phyloP scores from a whole-genome alignment of 2,329 filamentous ascomycete species.

The Elsinoe fawcettii region DNA sequence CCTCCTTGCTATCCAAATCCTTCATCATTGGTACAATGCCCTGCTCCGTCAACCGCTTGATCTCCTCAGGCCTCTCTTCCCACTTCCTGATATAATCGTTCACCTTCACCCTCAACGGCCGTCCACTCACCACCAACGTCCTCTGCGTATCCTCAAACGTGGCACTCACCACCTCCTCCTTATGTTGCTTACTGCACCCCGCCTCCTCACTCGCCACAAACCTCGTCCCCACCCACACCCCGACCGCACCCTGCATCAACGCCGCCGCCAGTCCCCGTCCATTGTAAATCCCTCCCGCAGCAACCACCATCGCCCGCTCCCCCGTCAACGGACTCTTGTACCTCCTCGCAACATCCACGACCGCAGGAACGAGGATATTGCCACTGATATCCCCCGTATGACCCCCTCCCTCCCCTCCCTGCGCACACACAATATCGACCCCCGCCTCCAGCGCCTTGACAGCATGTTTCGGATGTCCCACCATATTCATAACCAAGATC shows the following conservation, averaged over 20 bases:
- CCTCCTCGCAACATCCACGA: slow-evolving; percentile 70
- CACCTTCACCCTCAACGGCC: slow-evolving; percentile 69
- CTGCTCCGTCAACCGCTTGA: slow-evolving; percentile 64
- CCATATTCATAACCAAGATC: slow-evolving; percentile 94
- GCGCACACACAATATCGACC: slow-evolving; percentile 84
- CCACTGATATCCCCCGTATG: slow-evolving; percentile 85
- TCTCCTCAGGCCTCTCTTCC: slow-evolving; percentile 68
- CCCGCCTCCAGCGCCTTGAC: slow-evolving; percentile 79
- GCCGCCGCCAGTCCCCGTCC: slow-evolving; percentile 72
- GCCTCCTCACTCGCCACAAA: slow-evolving; percentile 82
- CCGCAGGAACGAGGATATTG: slow-evolving; percentile 76
- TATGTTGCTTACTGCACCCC: slow-evolving; percentile 72
- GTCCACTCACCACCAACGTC: slow-evolving; percentile 73
- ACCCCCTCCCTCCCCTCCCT: slow-evolving; percentile 87
- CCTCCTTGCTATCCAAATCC: slow-evolving; percentile 67
- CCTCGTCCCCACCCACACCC: slow-evolving; percentile 89
- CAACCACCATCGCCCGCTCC: slow-evolving; percentile 68
- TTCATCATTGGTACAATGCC: slow-evolving; percentile 75
- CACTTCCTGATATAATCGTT: slow-evolving; percentile 79
- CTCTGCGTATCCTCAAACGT: slow-evolving; percentile 70
- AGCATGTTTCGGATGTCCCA: slow-evolving; percentile 84
- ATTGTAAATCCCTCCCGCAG: slow-evolving; percentile 80
- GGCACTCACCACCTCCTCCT: slow-evolving; percentile 73
- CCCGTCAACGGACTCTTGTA: slow-evolving; percentile 68
- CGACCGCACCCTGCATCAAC: slow-evolving; percentile 79